phyloP scores from a whole-genome alignment of 495 filamentous ascomycete species.

The Trichoderma orchidacearum region DNA sequence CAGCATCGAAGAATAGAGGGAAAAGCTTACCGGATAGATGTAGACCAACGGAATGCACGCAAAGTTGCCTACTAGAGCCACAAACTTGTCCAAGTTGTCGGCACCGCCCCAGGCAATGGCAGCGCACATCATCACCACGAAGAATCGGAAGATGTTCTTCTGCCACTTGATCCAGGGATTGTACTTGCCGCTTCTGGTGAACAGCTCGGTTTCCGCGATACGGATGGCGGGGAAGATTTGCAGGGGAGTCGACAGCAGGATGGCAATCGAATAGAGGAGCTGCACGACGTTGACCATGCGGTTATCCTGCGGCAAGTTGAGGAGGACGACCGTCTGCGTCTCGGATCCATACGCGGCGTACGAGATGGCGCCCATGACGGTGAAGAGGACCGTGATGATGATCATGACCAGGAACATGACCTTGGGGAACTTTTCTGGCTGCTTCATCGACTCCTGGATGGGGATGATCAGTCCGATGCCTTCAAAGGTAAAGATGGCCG shows the following conservation, averaged over 20 bases:
- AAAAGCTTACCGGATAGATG: constrained; percentile 72
- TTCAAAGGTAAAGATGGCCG: constrained; percentile 97
- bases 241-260: constrained; percentile 82
- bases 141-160: constrained; percentile 93
- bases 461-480: constrained; percentile 97
- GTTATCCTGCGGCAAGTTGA: constrained; percentile 92
- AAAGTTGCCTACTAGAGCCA: constrained; percentile 89
- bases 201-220: constrained; percentile 50
- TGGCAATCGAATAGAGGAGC: constrained; percentile 88
- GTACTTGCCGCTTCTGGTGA: constrained; percentile 78
- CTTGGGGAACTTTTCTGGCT: constrained; percentile 73
- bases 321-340: constrained; percentile 89
- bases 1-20: not conserved
- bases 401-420: constrained; percentile 86
- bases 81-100: constrained; percentile 91
- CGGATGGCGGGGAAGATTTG: constrained; percentile 96
- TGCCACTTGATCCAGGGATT: constrained; percentile 96
- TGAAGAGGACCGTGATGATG: constrained; percentile 81
- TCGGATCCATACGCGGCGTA: constrained; percentile 93
- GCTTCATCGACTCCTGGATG: constrained; percentile 91
- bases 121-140: constrained; percentile 75
- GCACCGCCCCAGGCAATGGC: constrained; percentile 84
- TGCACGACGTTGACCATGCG: constrained; percentile 93
- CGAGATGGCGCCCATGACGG: constrained; percentile 79
- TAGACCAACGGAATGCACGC: constrained; percentile 96